phyloP scores from a whole-genome alignment of 2,329 filamentous ascomycete genomes.

The Cladosporium phlei region DNA sequence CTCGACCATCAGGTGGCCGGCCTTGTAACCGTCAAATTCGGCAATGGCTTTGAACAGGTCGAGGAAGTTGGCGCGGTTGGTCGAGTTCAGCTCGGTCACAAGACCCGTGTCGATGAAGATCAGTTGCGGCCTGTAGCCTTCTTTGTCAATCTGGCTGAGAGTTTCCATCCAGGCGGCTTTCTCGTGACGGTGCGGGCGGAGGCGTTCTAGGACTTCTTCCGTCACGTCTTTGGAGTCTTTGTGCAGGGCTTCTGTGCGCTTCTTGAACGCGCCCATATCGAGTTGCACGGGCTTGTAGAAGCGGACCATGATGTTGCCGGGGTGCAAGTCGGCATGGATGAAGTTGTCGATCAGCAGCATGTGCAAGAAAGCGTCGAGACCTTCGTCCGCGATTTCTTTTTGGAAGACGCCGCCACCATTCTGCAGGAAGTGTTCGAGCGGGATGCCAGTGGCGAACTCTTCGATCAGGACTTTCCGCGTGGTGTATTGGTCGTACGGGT shows the following conservation, averaged over 20 bases:
- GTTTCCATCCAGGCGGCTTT: slow-evolving; percentile 64
- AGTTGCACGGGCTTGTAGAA: slow-evolving; percentile 83
- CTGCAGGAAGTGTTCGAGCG: slow-evolving; percentile 81
- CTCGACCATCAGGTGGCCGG: slow-evolving; percentile 92
- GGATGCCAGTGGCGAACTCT: slow-evolving; percentile 92
- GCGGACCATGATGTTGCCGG: slow-evolving; percentile 98
- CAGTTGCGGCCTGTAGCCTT: slow-evolving; percentile 88
- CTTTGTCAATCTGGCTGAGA: slow-evolving; percentile 70
- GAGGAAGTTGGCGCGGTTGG: slow-evolving; percentile 84
- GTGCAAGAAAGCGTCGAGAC: slow-evolving; percentile 88
- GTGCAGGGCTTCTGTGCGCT: slow-evolving; percentile 28
- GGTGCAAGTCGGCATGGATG: slow-evolving; percentile 91
- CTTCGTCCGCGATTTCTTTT: slow-evolving; percentile 89
- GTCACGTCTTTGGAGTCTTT: slow-evolving; percentile 68
- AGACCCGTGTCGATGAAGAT: slow-evolving; percentile 97
- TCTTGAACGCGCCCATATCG: slow-evolving; percentile 44
- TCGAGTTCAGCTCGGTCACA: slow-evolving; percentile 85
- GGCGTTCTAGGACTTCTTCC: slow-evolving; percentile 74
- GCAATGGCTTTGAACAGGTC: slow-evolving; percentile 94
- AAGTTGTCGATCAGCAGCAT: slow-evolving; percentile 99
- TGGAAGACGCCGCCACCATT: slow-evolving; percentile 91
- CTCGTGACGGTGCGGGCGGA: slow-evolving; percentile 69
- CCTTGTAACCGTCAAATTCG: slow-evolving; percentile 94
- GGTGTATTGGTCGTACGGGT: slow-evolving; percentile 86
- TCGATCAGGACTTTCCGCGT: slow-evolving; percentile 90